Evolutionary conservation across 2,329 filamentous ascomycete species (phyloP), one percentile per base, ranked within the genome.

Genomic region (Exserohilum turcica): DNA sequence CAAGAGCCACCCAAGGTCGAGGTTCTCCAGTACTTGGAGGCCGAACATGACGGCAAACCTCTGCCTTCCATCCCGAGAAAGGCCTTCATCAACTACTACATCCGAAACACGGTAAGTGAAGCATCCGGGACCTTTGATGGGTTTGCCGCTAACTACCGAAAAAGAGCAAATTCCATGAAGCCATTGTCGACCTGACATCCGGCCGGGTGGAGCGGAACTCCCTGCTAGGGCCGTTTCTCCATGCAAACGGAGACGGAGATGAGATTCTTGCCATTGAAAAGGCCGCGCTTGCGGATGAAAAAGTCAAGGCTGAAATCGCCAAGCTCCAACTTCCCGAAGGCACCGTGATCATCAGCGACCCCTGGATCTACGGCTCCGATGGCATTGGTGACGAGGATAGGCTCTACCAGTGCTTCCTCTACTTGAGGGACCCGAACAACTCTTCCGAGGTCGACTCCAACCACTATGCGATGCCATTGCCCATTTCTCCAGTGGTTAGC

Each of bases 331-430:
- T 87, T 0, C 84, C 84, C 0, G 72, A 82, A 57, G 84, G 82
- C 16, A 78, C 83, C 6, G 78, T 79, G 1, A 77, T 87, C 16
- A 81, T 84, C 56, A 78, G 79, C 44, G 84, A 86, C 57, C 84
- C 84, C 0, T 92, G 88, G 89, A 90, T 90, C 32, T 92, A 91
- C 57, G 84, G 78, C 7, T 73, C 77, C 9, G 79, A 81, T 63
- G 79, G 79, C n/a, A 61, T 80, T 35, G 67, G 74, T 47, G 79
- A 81, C 45, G 77, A 79, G 45, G 74, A 79, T 9, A 68, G 78
- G 15, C 64, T 84, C 61, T 86, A 82, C 66, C 86, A 88, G 67
- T 86, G 83, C 71, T 89, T 86, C 73, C 71, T 89, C 48, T 89
- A 89, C 72, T 80, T 88, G 73, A 78, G 84, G 18, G 86, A 87